Base-by-base conservation (phyloP, 768 basidiomycete genomes). In the Macrolepiota albuminosa region DNA sequence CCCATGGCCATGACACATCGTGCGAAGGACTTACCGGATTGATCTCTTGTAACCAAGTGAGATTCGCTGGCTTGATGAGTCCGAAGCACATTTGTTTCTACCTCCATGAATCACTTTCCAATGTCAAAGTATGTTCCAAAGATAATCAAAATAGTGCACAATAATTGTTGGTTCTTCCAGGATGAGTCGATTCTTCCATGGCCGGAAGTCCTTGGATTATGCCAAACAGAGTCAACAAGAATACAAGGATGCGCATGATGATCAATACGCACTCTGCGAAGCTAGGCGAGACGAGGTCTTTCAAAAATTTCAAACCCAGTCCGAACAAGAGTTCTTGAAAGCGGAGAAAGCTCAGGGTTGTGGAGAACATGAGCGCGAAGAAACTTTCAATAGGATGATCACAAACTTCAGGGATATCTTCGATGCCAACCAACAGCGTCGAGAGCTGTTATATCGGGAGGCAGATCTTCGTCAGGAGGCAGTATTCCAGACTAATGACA, bases 371-470 rank as follows among this genome's bases (percentile, higher is more conserved):
- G 51, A 26, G 34, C 42, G 60, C 6, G n/a, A 18, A 24, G 45
- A 61, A 26, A 29, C 34, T 18, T 61, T 61, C n/a, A 51, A 57
- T 34, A 36, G 31, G 11, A 46, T 54, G 36, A 49, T 26, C 37
- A 11, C 43, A 5, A 52, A 57, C 21, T 26, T 47, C 26, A 47
- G 40, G 56, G 9, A 10, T 7, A 39, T 21, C 29, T 57, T 57
- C 8, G 46, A 49, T 18, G 31, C 6, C 33, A 48, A 57, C 26
- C 46, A 47, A 49, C 31, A 37, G 16, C 56, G 29, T 33, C 54
- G 54, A 33, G 40, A 56, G 42, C 43, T 5, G 7, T 24, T 34
- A 29, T 56, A 56, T 34, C 34, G 29, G 16, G 56, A 29, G 10
- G 46, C 52, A 37, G 52, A 53, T 39, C 14, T 14, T 37, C 52